Percentiles rank a stretch among this genome's conserved stretches.
Conservation (phyloP, 495 filamentous ascomycete genomes). For the Amphirosellinia nigrospora region DNA sequence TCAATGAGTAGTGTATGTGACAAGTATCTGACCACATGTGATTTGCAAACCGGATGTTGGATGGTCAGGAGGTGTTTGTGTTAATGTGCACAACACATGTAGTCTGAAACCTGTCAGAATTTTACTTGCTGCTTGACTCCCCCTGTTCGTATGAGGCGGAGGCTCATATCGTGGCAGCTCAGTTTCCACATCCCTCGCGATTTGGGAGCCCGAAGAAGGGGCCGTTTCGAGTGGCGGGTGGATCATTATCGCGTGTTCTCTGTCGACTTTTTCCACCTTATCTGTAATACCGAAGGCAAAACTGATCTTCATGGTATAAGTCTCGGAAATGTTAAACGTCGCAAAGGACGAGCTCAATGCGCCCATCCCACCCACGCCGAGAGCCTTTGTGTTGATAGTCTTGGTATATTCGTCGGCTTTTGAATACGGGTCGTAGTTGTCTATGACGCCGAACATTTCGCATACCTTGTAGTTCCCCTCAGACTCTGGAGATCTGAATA, state of each 20-base stretch:
- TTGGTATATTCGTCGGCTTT: slow-evolving; percentile 20
- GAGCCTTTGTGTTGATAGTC: slow-evolving; percentile 9
- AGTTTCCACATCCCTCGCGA: neutral
- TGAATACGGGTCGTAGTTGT: slow-evolving; percentile 9
- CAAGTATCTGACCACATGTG: neutral
- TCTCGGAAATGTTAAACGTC: slow-evolving; percentile 20
- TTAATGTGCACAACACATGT: neutral
- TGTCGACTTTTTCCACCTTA: slow-evolving; percentile 2
- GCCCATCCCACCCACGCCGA: neutral
- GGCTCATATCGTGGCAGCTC: slow-evolving; percentile 20
- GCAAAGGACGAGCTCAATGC: slow-evolving; percentile 3
- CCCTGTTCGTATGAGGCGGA: slow-evolving; percentile 19
- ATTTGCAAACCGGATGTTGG: neutral
- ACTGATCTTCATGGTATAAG: neutral
- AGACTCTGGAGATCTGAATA: slow-evolving; percentile 2
- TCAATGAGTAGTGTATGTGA: too few relatives aligned
- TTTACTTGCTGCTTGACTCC: neutral
- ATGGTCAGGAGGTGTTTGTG: neutral
- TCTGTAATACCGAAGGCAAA: slow-evolving; percentile 12
- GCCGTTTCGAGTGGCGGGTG: slow-evolving; percentile 15
- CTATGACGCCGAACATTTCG: neutral
- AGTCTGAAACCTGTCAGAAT: neutral
- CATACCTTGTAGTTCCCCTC: neutral
- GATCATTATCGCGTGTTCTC: slow-evolving; percentile 8
- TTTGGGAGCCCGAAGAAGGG: neutral